Evolutionary conservation across 371 early-diverging fungal genomes (phyloP).

Genomic region (Mortierella sp.): DNA sequence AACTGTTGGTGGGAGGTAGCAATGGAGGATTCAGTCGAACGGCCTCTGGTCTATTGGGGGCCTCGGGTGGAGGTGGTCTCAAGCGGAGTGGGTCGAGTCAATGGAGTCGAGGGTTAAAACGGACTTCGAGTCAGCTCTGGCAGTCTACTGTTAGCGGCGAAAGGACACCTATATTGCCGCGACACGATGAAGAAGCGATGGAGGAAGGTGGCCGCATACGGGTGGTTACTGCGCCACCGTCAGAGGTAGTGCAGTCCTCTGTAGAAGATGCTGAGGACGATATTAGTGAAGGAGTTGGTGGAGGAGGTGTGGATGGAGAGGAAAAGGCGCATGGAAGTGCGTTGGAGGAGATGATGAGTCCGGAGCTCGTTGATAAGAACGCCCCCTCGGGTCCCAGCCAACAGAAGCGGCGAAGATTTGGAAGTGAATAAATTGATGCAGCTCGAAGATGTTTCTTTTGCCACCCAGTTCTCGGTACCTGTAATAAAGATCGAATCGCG

Average conservation of each 20-base stretch:
- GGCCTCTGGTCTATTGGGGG: neutral
- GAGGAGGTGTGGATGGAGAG: neutral
- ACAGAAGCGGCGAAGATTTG: slow-evolving; percentile 6
- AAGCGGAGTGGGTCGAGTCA: neutral
- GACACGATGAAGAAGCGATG: neutral
- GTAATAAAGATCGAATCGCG: too few species aligned
- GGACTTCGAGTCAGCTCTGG: slow-evolving; percentile 9
- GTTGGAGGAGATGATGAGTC: neutral
- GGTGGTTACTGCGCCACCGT: neutral
- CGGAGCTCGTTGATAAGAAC: neutral
- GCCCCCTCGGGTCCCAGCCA: neutral
- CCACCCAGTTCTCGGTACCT: neutral
- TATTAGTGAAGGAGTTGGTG: neutral
- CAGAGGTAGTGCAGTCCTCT: neutral
- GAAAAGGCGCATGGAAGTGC: neutral
- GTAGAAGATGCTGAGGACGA: neutral
- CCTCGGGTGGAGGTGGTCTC: neutral
- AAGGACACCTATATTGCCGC: neutral
- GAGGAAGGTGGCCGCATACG: neutral
- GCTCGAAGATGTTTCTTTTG: neutral
- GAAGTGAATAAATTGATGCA: neutral
- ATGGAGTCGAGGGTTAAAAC: slow-evolving; percentile 5
- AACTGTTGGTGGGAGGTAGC: neutral
- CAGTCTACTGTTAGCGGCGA: neutral
- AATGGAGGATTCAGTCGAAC: neutral